Percentiles rank a stretch among this genome's conserved stretches.
Conservation (phyloP, 2,329 filamentous ascomycete species). For the Nigrograna mackinnonii region DNA sequence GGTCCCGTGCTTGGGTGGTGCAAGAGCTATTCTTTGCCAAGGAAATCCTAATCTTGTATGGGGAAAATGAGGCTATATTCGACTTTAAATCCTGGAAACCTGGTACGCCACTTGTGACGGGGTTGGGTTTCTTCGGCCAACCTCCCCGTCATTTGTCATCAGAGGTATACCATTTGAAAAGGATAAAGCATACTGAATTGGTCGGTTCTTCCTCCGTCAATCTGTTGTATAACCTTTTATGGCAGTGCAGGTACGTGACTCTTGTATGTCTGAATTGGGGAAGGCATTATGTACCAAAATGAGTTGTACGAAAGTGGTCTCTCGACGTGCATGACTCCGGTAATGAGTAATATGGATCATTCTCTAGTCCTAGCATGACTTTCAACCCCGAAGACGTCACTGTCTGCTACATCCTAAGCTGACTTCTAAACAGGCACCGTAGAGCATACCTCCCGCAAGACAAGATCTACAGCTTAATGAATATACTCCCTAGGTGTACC, state of each 20-base stretch:
- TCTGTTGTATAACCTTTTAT: constrained; percentile 2
- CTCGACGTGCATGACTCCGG: no score
- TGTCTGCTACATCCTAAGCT: no score
- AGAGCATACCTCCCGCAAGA: constrained; percentile 1
- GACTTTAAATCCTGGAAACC: constrained; percentile 3
- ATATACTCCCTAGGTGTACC: not conserved
- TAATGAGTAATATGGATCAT: no score
- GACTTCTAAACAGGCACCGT: constrained; percentile 1
- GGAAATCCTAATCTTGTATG: not conserved
- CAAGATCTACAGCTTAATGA: constrained; percentile 2
- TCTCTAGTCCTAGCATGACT: no score
- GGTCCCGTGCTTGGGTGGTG: constrained; percentile 2
- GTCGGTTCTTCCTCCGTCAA: not conserved
- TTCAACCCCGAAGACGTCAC: no score
- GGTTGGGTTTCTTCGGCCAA: constrained; percentile 2
- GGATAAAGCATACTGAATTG: constrained; percentile 1
- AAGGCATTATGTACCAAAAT: no score
- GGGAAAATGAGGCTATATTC: not conserved
- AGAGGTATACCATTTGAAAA: constrained; percentile 1
- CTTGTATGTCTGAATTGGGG: no score
- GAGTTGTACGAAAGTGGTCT: no score
- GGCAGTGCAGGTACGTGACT: constrained; percentile 2
- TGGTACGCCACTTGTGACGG: not conserved
- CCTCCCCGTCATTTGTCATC: constrained; percentile 1
- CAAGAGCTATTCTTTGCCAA: constrained; percentile 2